Percentiles rank a stretch among this genome's conserved stretches.
Conservation (phyloP, 2,329 filamentous ascomycete species). For the Ceratocystis huliohia region DNA sequence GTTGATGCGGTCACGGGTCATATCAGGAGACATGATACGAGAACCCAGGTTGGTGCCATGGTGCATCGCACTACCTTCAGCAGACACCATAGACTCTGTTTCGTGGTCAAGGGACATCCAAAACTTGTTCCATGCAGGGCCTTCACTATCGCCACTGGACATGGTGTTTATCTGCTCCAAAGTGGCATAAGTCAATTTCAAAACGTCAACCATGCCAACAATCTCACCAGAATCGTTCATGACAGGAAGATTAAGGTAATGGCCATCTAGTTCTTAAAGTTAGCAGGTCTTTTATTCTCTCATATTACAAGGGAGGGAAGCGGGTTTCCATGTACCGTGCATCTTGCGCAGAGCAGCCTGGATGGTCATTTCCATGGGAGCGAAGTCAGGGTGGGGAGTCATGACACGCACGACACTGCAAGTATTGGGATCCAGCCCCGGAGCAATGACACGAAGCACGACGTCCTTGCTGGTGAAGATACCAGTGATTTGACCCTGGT, state of each 20-base stretch:
- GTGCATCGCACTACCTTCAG: slow-evolving; percentile 56
- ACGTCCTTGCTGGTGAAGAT: slow-evolving; percentile 99
- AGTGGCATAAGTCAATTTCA: slow-evolving; percentile 96
- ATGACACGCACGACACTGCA: slow-evolving; percentile 98
- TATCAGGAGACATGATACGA: slow-evolving; percentile 70
- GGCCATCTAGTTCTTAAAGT: slow-evolving; percentile 56
- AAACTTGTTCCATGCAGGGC: slow-evolving; percentile 98
- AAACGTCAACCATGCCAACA: slow-evolving; percentile 97
- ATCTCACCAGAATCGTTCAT: slow-evolving; percentile 98
- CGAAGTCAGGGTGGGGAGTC: slow-evolving; percentile 98
- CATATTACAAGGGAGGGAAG: neutral
- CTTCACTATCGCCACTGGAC: slow-evolving; percentile 75
- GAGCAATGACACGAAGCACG: slow-evolving; percentile 92
- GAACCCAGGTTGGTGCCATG: slow-evolving; percentile 51
- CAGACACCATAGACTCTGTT: slow-evolving; percentile 91
- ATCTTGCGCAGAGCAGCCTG: slow-evolving; percentile 96
- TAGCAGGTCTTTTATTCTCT: neutral
- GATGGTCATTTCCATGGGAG: slow-evolving; percentile 97
- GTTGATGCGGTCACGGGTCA: slow-evolving; percentile 53
- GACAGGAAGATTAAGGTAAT: slow-evolving; percentile 94
- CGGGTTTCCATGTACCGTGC: slow-evolving; percentile 58
- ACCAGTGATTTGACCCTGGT: slow-evolving; percentile 92
- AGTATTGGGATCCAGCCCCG: slow-evolving; percentile 80
- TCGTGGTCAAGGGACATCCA: slow-evolving; percentile 94
- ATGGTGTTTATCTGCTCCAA: slow-evolving; percentile 97